Percentiles rank a stretch among this genome's conserved stretches.
Conservation (phyloP, 306 rosid genomes). For the Vigna reflexopilosa region DNA sequence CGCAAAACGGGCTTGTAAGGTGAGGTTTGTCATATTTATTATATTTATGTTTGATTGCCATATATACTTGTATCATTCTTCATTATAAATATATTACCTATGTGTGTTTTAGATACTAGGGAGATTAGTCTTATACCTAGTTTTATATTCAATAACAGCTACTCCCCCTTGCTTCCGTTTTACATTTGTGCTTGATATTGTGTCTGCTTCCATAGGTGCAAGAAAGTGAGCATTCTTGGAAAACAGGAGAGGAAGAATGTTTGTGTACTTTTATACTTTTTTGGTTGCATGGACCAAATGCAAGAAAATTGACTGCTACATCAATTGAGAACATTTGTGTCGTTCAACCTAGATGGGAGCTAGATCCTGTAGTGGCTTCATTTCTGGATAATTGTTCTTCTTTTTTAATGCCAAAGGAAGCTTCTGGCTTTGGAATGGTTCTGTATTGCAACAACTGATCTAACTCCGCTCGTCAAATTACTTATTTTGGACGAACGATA, state of each 20-base stretch:
- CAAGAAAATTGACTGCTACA: conserved; percentile 40
- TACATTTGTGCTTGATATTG: background rate
- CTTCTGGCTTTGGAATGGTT: conserved; percentile 6
- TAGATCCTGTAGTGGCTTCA: conserved; percentile 54
- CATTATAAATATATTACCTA: too few relatives aligned
- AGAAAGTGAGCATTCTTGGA: conserved; percentile 49
- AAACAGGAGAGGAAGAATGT: conserved; percentile 62
- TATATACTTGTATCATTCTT: too few relatives aligned
- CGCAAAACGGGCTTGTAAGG: too few relatives aligned
- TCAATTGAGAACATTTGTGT: conserved; percentile 57
- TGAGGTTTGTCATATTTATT: too few relatives aligned
- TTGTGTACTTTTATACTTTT: conserved; percentile 55
- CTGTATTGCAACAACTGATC: background rate
- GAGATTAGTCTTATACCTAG: too few relatives aligned
- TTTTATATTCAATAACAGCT: too few relatives aligned
- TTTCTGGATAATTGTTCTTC: conserved; percentile 47
- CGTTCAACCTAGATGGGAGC: conserved; percentile 48
- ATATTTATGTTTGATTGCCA: too few relatives aligned
- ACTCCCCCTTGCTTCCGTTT: background rate
- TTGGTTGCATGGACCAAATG: conserved; percentile 77
- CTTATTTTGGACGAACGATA: conserved; percentile 42
- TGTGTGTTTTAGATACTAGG: too few relatives aligned
- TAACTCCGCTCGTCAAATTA: conserved; percentile 14
- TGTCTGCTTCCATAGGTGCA: conserved; percentile 60
- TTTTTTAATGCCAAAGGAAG: conserved; percentile 13